Percentiles rank a stretch among this genome's conserved stretches.
phyloP scores from a whole-genome alignment of 2,329 filamentous ascomycete species.

The Drechmeria coniospora region DNA sequence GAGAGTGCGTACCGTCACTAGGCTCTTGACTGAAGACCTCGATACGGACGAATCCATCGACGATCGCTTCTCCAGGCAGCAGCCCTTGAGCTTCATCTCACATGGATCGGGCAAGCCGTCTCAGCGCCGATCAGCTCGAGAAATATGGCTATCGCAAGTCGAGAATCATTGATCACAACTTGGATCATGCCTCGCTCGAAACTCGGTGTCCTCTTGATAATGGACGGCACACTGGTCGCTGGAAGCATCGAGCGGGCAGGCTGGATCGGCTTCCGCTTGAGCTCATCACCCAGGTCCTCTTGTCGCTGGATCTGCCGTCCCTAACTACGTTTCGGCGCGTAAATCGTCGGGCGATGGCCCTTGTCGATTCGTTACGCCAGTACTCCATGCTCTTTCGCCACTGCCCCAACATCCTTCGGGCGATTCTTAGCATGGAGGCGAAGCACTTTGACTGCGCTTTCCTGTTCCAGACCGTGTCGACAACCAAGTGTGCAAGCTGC shows the following conservation, averaged over 20 bases:
- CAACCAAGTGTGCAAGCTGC: conserved; percentile 18
- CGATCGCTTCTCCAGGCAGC: no score
- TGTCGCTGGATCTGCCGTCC: conserved; percentile 16
- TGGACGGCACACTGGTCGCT: conserved; percentile 6
- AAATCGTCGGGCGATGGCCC: conserved; percentile 16
- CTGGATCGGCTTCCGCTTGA: conserved; percentile 16
- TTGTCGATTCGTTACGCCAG: conserved; percentile 20
- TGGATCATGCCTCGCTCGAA: conserved; percentile 8
- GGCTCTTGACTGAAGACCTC: no score
- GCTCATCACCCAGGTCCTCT: conserved; percentile 13
- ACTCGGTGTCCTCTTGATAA: conserved; percentile 12
- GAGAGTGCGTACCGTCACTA: no score
- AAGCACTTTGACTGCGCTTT: conserved; percentile 13
- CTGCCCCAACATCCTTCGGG: conserved; percentile 15
- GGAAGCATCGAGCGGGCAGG: conserved; percentile 8
- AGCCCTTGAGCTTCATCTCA: no score
- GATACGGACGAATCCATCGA: no score
- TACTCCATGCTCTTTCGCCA: conserved; percentile 16
- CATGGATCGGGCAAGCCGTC: no score
- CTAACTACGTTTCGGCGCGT: conserved; percentile 21
- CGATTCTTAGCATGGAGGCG: conserved; percentile 18
- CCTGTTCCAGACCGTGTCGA: conserved; percentile 18
- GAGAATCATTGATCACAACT: conserved; percentile 2
- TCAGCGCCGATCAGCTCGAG: no score
- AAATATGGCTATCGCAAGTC: no score